Base-by-base conservation (phyloP, 495 filamentous ascomycete species). In the Cercophora samala region DNA sequence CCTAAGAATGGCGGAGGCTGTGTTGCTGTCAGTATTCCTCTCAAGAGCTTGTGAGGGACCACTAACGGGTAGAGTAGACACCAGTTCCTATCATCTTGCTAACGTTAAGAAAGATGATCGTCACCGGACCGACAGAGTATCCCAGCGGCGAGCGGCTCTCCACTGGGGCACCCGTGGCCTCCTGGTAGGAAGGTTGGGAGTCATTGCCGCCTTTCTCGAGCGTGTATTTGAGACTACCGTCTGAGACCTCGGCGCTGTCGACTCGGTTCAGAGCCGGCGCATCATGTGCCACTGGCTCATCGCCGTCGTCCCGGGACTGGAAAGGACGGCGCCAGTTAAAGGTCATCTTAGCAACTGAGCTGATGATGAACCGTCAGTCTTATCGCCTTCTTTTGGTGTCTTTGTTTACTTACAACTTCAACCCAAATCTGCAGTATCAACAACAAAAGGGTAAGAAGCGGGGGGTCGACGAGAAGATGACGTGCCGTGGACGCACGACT, bases 81-180 rank as follows among this genome's bases (percentile, higher is more conserved):
- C 88, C 87, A 0, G 87, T 89, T 0, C 88, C 88, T 64, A 90
- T 82, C 86, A 89, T 90, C 72, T 85, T 83, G 67, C 83, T 86
- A 25, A 90, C 69, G 66, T 89, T 90, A 25, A 90, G 73, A 67
- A 87, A 87, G 51, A 88, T 77, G 22, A 86, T 83, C 11, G 85
- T 85, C 60, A 85, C 63, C 13, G 76, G 78, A 3, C 82, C 82
- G 11, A 89, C 87, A 4, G 81, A 73, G 70, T 88, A 88, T 4
- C 87, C 88, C 23, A 90, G 74, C 0, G 88, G 86, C 11, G 86
- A 89, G 18, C 75, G 66, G 0, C 69, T 74, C 68, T 90, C 88
- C 9, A 90, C 84, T 0, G 88, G 88, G 5, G 88, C 88, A 11
- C 88, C 88, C 1, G 76, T 75, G 2, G 84, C 87, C 67, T 90